Conservation (phyloP, 2,329 filamentous ascomycete species). For the Aspergillus vadensis region DNA sequence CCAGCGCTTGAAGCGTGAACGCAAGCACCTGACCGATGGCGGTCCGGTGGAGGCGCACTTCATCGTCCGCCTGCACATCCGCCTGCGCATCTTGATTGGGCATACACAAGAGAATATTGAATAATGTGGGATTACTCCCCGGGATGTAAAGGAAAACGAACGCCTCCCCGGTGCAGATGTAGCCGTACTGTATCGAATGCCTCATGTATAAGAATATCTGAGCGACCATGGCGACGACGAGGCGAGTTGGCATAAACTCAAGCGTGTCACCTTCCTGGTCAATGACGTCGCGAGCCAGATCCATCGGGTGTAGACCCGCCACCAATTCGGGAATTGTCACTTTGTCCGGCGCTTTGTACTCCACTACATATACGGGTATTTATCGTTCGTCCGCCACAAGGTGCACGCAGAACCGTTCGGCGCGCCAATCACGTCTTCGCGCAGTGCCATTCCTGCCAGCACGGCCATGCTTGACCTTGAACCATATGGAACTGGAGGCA, state of each 20-base stretch:
- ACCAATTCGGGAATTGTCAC: constrained; percentile 26
- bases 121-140: constrained; percentile 20
- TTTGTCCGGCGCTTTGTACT: constrained; percentile 34
- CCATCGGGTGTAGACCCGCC: constrained; percentile 29
- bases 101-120: constrained; percentile 30
- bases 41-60: no score
- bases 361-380: constrained; percentile 26
- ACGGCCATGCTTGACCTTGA: no score
- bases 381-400: neutral
- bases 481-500: no score
- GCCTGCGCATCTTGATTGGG: constrained; percentile 28
- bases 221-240: constrained; percentile 29
- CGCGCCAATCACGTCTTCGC: no score
- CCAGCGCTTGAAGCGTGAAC: no score
- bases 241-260: constrained; percentile 26
- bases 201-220: constrained; percentile 37
- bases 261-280: constrained; percentile 27
- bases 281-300: constrained; percentile 28
- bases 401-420: neutral
- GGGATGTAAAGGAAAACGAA: constrained; percentile 35
- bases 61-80: neutral
- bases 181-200: constrained; percentile 30
- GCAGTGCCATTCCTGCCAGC: no score
- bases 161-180: constrained; percentile 33
- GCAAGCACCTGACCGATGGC: no score